Percentiles rank a stretch among this genome's conserved stretches.
These are phyloP conservation scores for Macrolepiota dolichaula DNA, from an alignment of 768 basidiomycete species.

Conservation along the genomic window DNA sequence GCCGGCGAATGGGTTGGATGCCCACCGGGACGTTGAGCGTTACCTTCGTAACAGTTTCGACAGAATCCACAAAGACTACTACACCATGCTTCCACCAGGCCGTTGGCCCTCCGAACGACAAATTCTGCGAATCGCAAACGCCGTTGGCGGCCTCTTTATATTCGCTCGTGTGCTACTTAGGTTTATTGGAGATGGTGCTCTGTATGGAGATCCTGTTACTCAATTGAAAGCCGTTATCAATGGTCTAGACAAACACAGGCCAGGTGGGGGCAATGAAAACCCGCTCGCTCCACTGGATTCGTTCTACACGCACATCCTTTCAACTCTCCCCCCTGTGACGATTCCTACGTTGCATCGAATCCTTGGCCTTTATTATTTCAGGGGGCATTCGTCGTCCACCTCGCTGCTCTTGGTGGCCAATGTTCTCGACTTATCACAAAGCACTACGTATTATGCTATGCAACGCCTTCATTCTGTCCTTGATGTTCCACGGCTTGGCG, in stretches of 20 bases:
- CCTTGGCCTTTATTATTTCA: not conserved
- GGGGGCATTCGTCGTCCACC: not conserved
- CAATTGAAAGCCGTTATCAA: not conserved
- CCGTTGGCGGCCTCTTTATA: not conserved
- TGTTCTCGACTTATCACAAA: not conserved
- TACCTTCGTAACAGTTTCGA: not conserved
- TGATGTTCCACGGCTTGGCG: not conserved
- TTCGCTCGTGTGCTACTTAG: not conserved
- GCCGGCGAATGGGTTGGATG: not conserved
- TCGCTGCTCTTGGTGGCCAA: not conserved
- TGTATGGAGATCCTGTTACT: not conserved
- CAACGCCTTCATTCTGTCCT: slow-evolving; percentile 1
- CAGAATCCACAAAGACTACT: not conserved
- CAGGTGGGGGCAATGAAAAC: not conserved
- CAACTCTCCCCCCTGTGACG: not conserved
- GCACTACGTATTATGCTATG: not conserved
- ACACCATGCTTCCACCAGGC: not conserved
- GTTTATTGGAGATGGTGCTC: not conserved
- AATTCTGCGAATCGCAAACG: not conserved
- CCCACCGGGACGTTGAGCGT: not conserved
- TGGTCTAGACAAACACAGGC: not conserved
- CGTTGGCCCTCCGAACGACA: not conserved
- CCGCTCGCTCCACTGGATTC: not conserved
- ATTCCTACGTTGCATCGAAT: not conserved
- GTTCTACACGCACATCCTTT: not conserved